These are phyloP conservation scores for Trichomonas gallinae DNA, from an alignment of 208 protist species.

Conservation along the genomic window DNA sequence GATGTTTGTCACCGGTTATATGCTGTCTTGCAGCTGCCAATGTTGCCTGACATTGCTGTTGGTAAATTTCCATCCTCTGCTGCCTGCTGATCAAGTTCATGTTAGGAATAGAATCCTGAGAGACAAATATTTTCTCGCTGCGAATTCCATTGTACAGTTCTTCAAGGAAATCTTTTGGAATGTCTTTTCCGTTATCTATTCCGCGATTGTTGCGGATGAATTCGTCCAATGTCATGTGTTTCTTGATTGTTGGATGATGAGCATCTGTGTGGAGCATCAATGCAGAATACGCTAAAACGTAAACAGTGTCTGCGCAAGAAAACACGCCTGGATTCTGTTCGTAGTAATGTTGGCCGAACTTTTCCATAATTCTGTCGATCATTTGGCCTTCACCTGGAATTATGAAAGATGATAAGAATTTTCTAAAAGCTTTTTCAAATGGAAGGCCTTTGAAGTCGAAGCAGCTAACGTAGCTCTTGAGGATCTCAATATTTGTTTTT, in stretches of 20 bases:
- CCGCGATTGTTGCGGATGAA: conserved; percentile 37
- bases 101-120: background rate
- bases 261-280: conserved; percentile 50
- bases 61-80: background rate
- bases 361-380: conserved; percentile 47
- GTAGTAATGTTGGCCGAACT: conserved; percentile 37
- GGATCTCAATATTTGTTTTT: background rate
- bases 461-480: background rate
- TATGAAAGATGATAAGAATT: conserved; percentile 29
- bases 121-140: background rate
- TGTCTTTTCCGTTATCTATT: conserved; percentile 34
- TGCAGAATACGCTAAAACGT: conserved; percentile 44
- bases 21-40: background rate
- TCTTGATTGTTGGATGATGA: conserved; percentile 35
- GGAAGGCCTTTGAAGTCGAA: background rate
- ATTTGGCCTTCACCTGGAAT: conserved; percentile 50
- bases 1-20: background rate
- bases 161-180: conserved; percentile 1
- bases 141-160: background rate
- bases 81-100: background rate
- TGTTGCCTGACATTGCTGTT: background rate
- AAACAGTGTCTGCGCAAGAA: conserved; percentile 36
- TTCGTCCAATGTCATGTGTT: conserved; percentile 40
- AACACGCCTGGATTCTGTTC: conserved; percentile 29
- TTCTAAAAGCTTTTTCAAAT: conserved; percentile 29